A percentile compares a stretch with the other conserved stretches of the same genome.
phyloP scores from a whole-genome alignment of 108 stramenopile genomes.

The Aurantiochytrium sp. region DNA sequence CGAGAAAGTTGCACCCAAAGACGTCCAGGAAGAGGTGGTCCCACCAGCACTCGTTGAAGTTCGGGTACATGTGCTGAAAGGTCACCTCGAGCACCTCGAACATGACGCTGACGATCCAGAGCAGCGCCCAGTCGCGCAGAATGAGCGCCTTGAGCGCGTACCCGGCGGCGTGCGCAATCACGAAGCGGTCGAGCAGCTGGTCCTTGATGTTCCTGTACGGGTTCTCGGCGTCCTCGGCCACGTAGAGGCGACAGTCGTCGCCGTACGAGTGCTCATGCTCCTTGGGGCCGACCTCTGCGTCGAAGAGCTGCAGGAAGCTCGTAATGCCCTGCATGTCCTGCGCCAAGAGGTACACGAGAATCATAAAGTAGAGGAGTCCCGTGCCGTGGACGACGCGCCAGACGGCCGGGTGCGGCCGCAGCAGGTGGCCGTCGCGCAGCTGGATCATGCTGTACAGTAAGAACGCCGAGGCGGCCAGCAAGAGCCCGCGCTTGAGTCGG shows the following conservation, averaged over 20 bases:
- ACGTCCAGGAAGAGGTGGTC: conserved; percentile 32
- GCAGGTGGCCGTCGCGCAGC: conserved; percentile 16
- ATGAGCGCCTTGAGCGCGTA: conserved; percentile 27
- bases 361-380: conserved; percentile 30
- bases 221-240: neutral
- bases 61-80: conserved; percentile 34
- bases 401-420: conserved; percentile 34
- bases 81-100: conserved; percentile 31
- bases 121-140: conserved; percentile 28
- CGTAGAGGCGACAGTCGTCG: conserved; percentile 35
- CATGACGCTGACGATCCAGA: neutral
- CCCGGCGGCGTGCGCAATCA: conserved; percentile 31
- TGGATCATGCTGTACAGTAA: conserved; percentile 26
- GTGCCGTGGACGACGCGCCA: conserved; percentile 31
- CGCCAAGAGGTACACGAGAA: conserved; percentile 23
- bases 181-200: conserved; percentile 8
- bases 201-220: conserved; percentile 5
- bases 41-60: conserved; percentile 40
- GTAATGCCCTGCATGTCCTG: neutral
- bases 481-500: neutral
- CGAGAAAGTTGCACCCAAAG: conserved; percentile 24
- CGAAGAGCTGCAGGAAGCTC: conserved; percentile 7
- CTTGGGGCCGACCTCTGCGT: neutral
- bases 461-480: neutral
- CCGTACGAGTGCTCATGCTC: conserved; percentile 8